A percentile compares a stretch with the other conserved stretches of the same genome.
phyloP scores from a whole-genome alignment of 306 rosid species.

The Gillenia trifoliata region DNA sequence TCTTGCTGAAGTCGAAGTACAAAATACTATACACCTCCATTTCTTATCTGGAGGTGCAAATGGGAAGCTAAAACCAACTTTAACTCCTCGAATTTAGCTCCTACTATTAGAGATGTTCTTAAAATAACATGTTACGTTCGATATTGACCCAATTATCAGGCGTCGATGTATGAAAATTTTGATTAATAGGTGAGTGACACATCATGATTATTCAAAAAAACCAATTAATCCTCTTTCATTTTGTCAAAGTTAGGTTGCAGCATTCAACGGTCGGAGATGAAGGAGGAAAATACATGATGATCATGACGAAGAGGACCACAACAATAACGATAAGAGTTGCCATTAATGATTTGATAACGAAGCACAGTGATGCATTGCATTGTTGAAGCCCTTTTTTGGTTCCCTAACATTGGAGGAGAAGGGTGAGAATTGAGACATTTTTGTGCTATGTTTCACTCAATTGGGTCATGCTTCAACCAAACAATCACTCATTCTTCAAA shows the following conservation, averaged over 20 bases:
- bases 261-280: neutral
- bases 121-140: no score
- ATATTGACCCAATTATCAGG: neutral
- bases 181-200: neutral
- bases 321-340: neutral
- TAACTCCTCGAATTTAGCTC: no score
- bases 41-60: no score
- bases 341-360: neutral
- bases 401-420: neutral
- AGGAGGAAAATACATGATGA: neutral
- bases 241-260: slow-evolving; percentile 17
- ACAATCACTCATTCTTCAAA: neutral
- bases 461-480: neutral
- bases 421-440: neutral
- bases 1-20: no score
- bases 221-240: neutral
- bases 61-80: no score
- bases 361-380: neutral
- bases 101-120: no score
- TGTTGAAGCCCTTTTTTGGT: neutral
- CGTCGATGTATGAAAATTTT: no score
- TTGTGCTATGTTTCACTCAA: neutral
- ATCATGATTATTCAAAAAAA: neutral
- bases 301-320: neutral
- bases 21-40: no score